Evolutionary conservation across 2,329 filamentous ascomycete genomes (phyloP).

Genomic region (Phoma herbarum): DNA sequence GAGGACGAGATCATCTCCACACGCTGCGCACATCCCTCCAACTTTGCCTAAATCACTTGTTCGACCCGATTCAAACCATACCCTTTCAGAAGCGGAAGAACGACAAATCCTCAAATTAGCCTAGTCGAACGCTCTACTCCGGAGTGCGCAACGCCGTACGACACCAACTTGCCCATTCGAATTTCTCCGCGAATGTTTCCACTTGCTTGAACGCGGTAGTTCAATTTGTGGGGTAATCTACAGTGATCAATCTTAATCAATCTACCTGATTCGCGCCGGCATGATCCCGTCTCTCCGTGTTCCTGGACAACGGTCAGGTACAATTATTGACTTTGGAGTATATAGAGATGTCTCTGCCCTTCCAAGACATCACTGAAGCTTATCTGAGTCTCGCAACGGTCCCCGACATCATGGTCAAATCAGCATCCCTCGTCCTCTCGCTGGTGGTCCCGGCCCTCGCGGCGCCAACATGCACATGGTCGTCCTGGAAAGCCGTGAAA

Average conservation of each 20-base stretch:
- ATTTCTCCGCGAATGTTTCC: conserved; percentile 31
- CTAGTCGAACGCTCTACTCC: conserved; percentile 12
- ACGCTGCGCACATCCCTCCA: not conserved
- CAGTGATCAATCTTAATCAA: conserved; percentile 38
- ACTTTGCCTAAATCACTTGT: not conserved
- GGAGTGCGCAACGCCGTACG: conserved; percentile 3
- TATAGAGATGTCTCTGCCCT: conserved; percentile 14
- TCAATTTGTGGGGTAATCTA: conserved; percentile 33
- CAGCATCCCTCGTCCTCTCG: conserved; percentile 31
- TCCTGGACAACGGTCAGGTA: conserved; percentile 23
- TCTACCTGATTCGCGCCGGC: conserved; percentile 34
- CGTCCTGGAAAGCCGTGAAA: conserved; percentile 45
- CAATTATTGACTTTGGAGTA: conserved; percentile 22
- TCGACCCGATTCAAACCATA: conserved; percentile 12
- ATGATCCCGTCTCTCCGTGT: conserved; percentile 25
- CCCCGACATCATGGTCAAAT: conserved; percentile 33
- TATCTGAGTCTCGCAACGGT: not conserved
- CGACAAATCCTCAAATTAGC: conserved; percentile 3
- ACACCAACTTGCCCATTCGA: conserved; percentile 14
- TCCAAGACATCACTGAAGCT: conserved; percentile 1
- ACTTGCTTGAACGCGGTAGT: conserved; percentile 9
- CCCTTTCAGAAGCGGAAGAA: conserved; percentile 28
- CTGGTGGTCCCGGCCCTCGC: conserved; percentile 34
- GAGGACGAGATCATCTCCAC: not conserved
- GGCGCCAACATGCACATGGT: conserved; percentile 39